Evolutionary conservation across 495 filamentous ascomycete genomes (phyloP), one percentile per base, ranked within the genome.

Genomic region (Neurospora tetrasperma): DNA sequence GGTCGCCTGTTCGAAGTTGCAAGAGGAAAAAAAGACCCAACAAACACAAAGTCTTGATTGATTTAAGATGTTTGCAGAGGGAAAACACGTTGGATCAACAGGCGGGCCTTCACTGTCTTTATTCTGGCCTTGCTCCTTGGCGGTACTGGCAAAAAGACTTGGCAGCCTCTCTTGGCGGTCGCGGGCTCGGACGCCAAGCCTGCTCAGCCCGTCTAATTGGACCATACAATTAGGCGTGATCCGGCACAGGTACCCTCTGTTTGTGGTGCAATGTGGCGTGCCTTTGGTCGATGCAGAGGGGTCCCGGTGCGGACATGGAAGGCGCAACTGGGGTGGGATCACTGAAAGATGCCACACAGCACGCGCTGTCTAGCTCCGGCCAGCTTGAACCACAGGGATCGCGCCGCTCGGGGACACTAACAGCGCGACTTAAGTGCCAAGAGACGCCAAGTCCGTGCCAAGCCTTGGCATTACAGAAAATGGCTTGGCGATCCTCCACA

Each of bases 141-240:
- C 82, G 76, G 79, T 83, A 80, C 78, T 78, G 83, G 83, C 82
- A 78, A 80, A 82, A 82, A 82, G 78, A 76, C 82, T 84, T 85
- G 83, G 82, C 82, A 78, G 74, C 76, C 75, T 74, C 38, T 59
- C 81, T 82, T 80, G 83, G 83, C 82, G 78, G 76, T 81, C 79
- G 78, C 71, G 78, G 78, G 74, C 74, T 77, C 74, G 74, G 76
- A 71, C 73, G 74, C 76, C 74, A 76, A 74, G 75, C 54, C 54
- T 62, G 54, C 54, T 62, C 54, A 62, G 54, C 40, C 12, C 35
- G 38, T 42, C 38, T 75, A 69, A 81, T 80, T 81, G 79, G 78
- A 42, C 66, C n/a, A 46, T 35, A 42, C 38, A 46, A 71, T 54
- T 69, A 69, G 31, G 71, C 46, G 40, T 75, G 70, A 74, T 71